These are phyloP conservation scores for Cyberlindnera lachancei DNA, from an alignment of 805 yeast genomes.

Conservation along the genomic window DNA sequence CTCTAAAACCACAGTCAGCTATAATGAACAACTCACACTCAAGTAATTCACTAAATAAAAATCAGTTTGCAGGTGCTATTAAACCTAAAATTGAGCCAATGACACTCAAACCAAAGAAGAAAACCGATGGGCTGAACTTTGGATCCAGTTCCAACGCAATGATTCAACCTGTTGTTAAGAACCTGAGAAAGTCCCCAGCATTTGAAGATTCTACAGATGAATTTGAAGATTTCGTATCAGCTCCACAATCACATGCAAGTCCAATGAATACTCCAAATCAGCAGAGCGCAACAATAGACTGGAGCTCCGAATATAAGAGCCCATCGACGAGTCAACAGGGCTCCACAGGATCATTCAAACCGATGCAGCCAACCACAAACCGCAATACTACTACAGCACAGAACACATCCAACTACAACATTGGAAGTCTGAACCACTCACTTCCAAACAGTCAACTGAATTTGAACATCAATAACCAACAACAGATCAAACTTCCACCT, in stretches of 20 bases:
- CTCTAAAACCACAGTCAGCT: conserved; percentile 1
- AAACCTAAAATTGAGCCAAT: conserved; percentile 17
- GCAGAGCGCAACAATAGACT: conserved; percentile 11
- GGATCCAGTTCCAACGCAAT: conserved; percentile 12
- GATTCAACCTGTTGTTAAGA: conserved; percentile 12
- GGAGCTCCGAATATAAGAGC: conserved; percentile 16
- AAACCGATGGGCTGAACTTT: conserved; percentile 5
- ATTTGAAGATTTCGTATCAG: conserved; percentile 26
- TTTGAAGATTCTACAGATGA: conserved; percentile 9
- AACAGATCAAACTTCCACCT: conserved; percentile 27
- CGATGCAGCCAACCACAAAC: no score
- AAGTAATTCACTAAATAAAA: background rate
- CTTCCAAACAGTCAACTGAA: background rate
- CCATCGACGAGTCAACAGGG: background rate
- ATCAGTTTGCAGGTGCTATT: no score
- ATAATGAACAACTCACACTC: no score
- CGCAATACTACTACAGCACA: no score
- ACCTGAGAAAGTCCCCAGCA: conserved; percentile 7
- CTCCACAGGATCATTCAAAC: no score
- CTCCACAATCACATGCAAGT: conserved; percentile 20
- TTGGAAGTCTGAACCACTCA: no score
- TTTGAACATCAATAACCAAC: background rate
- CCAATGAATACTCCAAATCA: conserved; percentile 7
- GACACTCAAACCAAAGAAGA: conserved; percentile 12
- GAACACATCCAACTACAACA: background rate